Evolutionary conservation across 225 moss, liverwort and hornwort species (phyloP).

Genomic region (Sphagnum tenellum): DNA sequence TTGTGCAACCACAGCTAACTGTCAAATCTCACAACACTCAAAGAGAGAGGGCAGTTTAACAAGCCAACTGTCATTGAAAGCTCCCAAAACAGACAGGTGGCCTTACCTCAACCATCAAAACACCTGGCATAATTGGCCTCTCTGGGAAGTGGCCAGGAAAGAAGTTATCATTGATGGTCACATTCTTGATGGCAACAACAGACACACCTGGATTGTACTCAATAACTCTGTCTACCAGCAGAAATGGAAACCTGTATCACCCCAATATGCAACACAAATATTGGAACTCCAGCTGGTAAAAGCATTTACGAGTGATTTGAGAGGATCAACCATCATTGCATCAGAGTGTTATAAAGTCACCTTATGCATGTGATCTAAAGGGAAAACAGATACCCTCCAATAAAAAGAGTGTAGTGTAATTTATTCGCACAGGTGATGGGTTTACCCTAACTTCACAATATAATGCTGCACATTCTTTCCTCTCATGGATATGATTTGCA

Average conservation of each 20-base stretch:
- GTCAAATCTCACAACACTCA: no score
- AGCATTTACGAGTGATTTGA: no score
- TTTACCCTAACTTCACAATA: background rate
- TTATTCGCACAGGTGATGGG: background rate
- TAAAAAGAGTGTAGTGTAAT: no score
- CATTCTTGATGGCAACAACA: constrained; percentile 97
- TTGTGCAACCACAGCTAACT: no score
- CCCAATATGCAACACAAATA: background rate
- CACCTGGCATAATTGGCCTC: constrained; percentile 77
- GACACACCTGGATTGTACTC: constrained; percentile 89
- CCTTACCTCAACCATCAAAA: constrained; percentile 66
- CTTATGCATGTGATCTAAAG: no score
- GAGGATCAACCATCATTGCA: no score
- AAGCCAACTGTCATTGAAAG: no score
- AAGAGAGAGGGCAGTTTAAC: no score
- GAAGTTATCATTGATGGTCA: constrained; percentile 98
- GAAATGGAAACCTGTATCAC: constrained; percentile 69
- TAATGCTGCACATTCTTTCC: background rate
- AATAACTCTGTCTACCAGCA: constrained; percentile 94
- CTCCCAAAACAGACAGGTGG: no score
- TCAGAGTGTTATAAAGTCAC: no score
- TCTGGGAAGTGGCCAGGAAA: constrained; percentile 98
- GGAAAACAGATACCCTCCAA: no score
- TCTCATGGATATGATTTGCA: background rate
- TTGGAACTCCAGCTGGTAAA: background rate